Evolutionary conservation across 2,329 filamentous ascomycete genomes (phyloP), one percentile per base, ranked within the genome.

Genomic region (Colletotrichum sojae): DNA sequence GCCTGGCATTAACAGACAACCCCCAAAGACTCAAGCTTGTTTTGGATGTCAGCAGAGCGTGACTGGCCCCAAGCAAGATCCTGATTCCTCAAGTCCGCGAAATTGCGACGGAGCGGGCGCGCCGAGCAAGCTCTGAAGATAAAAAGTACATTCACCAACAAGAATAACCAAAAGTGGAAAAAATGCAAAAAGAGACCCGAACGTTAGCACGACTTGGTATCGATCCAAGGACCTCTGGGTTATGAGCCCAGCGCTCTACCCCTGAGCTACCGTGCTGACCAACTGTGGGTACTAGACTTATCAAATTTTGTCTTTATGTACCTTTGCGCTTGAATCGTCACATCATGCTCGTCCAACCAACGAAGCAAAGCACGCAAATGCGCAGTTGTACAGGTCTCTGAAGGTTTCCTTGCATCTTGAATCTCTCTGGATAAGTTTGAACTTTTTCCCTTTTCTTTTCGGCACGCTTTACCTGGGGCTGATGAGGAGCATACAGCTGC

Each of bases 231-330:
- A 59, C 56, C 56, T 59, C 56, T 59, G 56, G 56, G 56, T 59
- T 59, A 59, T 59, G 56, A 59, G 56, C 56, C 56, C 56, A 59
- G 56, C 56, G 56, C 45, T 59, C 56, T 59, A 59, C 56, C 56
- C 56, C 56, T 59, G 56, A 49, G 43, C 56, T 59, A 49, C 46
- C 27, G 43, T 51, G 45, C 43, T 51, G 4, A 10, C 12, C 16
- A 53, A 53, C 40, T 43, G 25, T 53, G 49, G 49, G 10, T 53
- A 36, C 31, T 3, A 1, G 2, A 5, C 9, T 8, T 8, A 1
- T 2, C 31, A 36, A 10, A 2, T 2, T 36, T 36, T 36, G 8
- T 8, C 4, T 36, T 3, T 9, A 36, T 36, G 31, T 36, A 43
- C 40, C 13, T 1, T 43, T 43, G 6, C 6, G 9, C 40, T 1